phyloP scores from a whole-genome alignment of 148 eudicot genomes.

The Persicaria tinctoria region DNA sequence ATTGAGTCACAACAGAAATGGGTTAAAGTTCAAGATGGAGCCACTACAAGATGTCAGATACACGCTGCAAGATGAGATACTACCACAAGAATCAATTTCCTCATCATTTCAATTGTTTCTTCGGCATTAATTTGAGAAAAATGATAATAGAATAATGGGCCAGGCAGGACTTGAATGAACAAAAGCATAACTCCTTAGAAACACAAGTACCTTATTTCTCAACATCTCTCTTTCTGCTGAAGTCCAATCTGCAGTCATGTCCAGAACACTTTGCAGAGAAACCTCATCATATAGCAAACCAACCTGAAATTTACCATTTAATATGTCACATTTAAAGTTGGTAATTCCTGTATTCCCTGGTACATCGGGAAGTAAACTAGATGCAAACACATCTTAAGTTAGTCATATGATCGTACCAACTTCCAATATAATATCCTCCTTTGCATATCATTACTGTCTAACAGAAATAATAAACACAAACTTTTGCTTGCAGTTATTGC shows the following conservation, averaged over 20 bases:
- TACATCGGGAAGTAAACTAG: not conserved
- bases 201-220: slow-evolving; percentile 60
- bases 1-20: not conserved
- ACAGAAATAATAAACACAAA: not conserved
- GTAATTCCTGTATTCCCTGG: not conserved
- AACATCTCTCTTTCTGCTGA: slow-evolving; percentile 86
- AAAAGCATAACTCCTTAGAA: not conserved
- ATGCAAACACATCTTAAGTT: not conserved
- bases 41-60: not conserved
- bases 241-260: slow-evolving; percentile 88
- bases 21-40: not conserved
- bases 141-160: not conserved
- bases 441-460: not conserved
- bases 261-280: slow-evolving; percentile 73
- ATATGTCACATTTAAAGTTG: not conserved
- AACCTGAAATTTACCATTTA: slow-evolving; percentile 49
- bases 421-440: not conserved
- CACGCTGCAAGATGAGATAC: not conserved
- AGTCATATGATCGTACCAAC: not conserved
- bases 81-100: not conserved
- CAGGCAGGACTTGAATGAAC: not conserved
- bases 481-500: not conserved
- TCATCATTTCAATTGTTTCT: not conserved
- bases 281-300: slow-evolving; percentile 86
- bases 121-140: not conserved